Conservation (phyloP, 2,329 filamentous ascomycete genomes). For the Juglanconis sp. region DNA sequence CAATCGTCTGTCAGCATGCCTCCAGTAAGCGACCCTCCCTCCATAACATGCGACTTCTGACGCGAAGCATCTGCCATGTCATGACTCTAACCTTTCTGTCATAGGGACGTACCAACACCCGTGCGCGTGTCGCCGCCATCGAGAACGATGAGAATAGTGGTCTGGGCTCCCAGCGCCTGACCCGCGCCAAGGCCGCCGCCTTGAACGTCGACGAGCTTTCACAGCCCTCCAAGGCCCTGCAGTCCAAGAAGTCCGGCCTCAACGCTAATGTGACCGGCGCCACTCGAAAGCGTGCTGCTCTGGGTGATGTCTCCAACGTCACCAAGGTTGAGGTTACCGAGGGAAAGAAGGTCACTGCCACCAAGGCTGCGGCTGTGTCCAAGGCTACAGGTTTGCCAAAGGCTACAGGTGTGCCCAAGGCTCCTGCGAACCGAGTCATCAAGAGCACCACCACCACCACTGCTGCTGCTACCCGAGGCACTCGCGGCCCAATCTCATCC, state of each 20-base stretch:
- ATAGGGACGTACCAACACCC: slow-evolving; percentile 67
- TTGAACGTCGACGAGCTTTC: slow-evolving; percentile 60
- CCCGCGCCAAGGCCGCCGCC: slow-evolving; percentile 85
- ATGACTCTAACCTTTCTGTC: slow-evolving; percentile 13
- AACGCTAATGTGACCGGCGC: slow-evolving; percentile 43
- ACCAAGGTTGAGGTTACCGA: slow-evolving; percentile 69
- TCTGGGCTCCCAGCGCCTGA: slow-evolving; percentile 69
- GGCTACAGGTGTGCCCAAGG: slow-evolving; percentile 72
- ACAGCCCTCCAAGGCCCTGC: slow-evolving; percentile 58
- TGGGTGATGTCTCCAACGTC: slow-evolving; percentile 95
- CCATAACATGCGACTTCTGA: slow-evolving; percentile 5
- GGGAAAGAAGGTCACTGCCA: slow-evolving; percentile 66
- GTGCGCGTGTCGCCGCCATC: slow-evolving; percentile 68
- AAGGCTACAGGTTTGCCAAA: slow-evolving; percentile 60
- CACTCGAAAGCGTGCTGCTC: slow-evolving; percentile 71
- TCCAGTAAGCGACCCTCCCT: slow-evolving; percentile 30
- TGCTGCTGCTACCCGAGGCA: slow-evolving; percentile 58
- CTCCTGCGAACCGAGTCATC: slow-evolving; percentile 74
- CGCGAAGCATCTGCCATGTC: not conserved
- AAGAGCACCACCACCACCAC: slow-evolving; percentile 60
- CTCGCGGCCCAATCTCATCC: slow-evolving; percentile 42
- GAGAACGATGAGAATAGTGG: slow-evolving; percentile 88
- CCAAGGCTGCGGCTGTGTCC: slow-evolving; percentile 68
- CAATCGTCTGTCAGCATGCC: slow-evolving; percentile 17
- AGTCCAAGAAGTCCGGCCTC: slow-evolving; percentile 65